Evolutionary conservation across 345 rosid genomes (phyloP), one percentile per base, ranked within the genome.

Genomic region (Brassica cretica): DNA sequence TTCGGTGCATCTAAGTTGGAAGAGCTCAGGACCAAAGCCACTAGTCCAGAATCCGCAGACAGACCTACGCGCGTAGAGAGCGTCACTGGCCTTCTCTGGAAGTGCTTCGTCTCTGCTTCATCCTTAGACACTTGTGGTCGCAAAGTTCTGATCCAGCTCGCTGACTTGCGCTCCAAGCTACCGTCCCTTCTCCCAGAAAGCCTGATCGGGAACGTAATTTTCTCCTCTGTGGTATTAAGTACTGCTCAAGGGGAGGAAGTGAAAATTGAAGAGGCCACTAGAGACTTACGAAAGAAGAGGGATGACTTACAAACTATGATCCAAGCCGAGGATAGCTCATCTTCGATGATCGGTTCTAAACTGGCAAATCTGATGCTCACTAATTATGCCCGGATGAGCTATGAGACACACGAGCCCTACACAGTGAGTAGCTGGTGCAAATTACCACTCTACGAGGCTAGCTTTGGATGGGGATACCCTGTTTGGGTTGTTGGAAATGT

Each of bases 391-490:
- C 15, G 9, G 74, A 14, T 76, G 62, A 76, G 74, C 51, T 68
- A 30, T 21, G 62, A 76, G 49, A 68, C 79, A 30, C 79, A 76
- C 1, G 62, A 68, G 2, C 53, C 68, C 10, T 84, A 75, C 14
- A 73, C 51, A 24, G 83, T 83, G 44, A 82, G 84, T 18, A 85
- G 90, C 59, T 56, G 86, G 83, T 87, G 84, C 72, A 76, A 75
- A 55, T 66, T 87, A 33, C 88, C 85, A 5, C 29, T 82, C 18
- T 85, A 82, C 51, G 87, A 85, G 60, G 83, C 84, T 0, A 78
- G 73, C 64, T 85, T 87, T 59, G 88, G 87, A 30, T 87, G 85
- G 88, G 89, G 88, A 21, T 76, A 12, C 30, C 90, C 89, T 0
- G 30, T 37, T n/a, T 89, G 89, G 92, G 84, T 81, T 7, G 12